Base-by-base conservation (phyloP, 441 rosid species). In the Adansonia rubrostipa region DNA sequence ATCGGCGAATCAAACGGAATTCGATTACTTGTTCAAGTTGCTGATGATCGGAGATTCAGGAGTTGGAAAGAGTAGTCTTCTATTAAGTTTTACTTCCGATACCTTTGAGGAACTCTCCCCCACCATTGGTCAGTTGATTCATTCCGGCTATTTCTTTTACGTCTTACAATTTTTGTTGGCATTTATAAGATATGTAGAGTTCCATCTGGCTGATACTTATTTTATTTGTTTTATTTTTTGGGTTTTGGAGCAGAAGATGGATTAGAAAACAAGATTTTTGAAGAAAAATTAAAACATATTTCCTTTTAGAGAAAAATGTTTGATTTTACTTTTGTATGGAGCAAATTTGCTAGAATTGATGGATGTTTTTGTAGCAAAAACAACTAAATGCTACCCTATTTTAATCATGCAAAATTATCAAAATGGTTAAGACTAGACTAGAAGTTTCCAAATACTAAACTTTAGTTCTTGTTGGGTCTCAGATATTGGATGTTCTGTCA, bases 71-170 rank as follows among this genome's bases (percentile, higher is more conserved):
- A 87, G 90, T 64, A 82, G 85, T 69, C 90, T 87, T 19, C 88
- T 87, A 19, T 74, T 88, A 81, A 81, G 90, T 76, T 88, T 86
- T 80, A 88, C 89, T 74, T 84, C 86, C 22, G 81, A 86, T 44
- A 62, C 77, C n/a, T 88, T 86, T 75, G 90, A 88, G 73, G 90
- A 88, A 42, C 90, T 88, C 78, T 86, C 88, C 0, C 90, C 90
- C 7, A 88, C 90, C 7, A 88, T 88, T 1, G 90, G 90, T 88
- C 40, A 73, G 76, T 44, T 28, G 2, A 8, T 71, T 65, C 72
- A 5, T 67, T 67, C 19, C 9, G 24, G 44, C 6, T 61, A 11
- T 61, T 61, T 33, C 24, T 36, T 36, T 58, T 19, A 58, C 20
- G 63, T 58, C 63, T 45, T 57, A n/a, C 36, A 15, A 36, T 40